phyloP scores from a whole-genome alignment of 495 filamentous ascomycete species.

The Neurospora sp. region DNA sequence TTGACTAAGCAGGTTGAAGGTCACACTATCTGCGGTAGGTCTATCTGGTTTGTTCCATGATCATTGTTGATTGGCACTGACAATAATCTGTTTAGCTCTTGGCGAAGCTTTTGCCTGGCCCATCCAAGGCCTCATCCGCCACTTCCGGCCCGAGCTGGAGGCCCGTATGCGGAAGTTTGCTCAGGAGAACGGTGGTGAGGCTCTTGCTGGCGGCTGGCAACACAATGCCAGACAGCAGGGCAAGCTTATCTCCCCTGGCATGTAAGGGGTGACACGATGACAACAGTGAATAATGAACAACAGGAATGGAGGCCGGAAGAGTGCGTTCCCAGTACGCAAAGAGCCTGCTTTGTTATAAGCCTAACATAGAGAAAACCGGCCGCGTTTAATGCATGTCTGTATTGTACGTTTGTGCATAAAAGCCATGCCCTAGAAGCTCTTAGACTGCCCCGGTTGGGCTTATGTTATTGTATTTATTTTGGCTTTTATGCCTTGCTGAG shows the following conservation, averaged over 20 bases:
- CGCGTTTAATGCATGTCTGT: neutral
- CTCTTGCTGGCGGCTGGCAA: slow-evolving; percentile 81
- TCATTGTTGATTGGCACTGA: neutral
- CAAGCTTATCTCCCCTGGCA: slow-evolving; percentile 77
- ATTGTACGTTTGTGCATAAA: slow-evolving; percentile 2
- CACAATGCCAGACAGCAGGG: slow-evolving; percentile 67
- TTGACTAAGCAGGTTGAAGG: slow-evolving; percentile 98
- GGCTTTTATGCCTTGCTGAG: neutral
- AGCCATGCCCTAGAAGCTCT: neutral
- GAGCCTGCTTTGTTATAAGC: neutral
- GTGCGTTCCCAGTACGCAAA: neutral
- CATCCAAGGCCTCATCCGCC: slow-evolving; percentile 91
- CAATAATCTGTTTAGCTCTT: slow-evolving; percentile 43
- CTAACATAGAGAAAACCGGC: neutral
- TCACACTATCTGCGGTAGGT: slow-evolving; percentile 88
- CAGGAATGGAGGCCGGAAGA: neutral
- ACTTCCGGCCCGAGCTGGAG: slow-evolving; percentile 94
- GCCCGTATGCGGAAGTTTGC: slow-evolving; percentile 70
- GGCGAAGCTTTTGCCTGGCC: slow-evolving; percentile 99
- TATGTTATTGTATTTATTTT: slow-evolving; percentile 3
- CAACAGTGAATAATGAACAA: neutral
- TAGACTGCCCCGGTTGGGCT: neutral
- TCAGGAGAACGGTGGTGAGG: slow-evolving; percentile 53
- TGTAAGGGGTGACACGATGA: slow-evolving; percentile 34
- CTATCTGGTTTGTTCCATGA: neutral